Base-by-base conservation (phyloP, 257 asterid genomes). In the Solanum virginianum region DNA sequence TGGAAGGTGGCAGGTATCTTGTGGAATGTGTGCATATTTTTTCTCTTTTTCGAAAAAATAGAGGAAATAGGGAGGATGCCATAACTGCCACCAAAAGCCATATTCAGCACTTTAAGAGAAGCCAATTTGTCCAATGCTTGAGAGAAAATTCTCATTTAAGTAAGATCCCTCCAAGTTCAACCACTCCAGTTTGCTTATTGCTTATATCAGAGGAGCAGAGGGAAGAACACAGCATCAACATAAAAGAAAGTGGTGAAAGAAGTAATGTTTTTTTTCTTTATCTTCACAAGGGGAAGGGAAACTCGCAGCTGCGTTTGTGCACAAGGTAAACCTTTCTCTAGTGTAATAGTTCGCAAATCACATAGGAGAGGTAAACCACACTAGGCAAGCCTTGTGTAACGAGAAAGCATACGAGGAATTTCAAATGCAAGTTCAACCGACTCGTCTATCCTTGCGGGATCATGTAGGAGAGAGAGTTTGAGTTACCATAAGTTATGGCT, bases 61-160 rank as follows among this genome's bases (percentile, higher is more conserved):
- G 62, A 56, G 62, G 17, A 56, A 26, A 63, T 63, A 63, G n/a
- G n/a, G n/a, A n/a, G n/a, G 13, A 45, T 66, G 74, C 74, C 74
- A 29, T 66, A 29, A 29, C 14, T 14, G 45, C n/a, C 74, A 29
- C 74, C 74, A 13, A 15, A 66, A 66, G 45, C 74, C 74, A 66
- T 26, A 66, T 8, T 66, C n/a, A 97, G 97, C 80, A 89, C 96
- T 60, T 57, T 74, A 74, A 74, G 57, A 74, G 81, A 74, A 22
- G 54, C n/a, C n/a, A n/a, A n/a, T n/a, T n/a, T n/a, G n/a, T n/a
- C n/a, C n/a, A 74, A 74, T 74, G 59, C 81, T 74, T 74, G 41
- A 22, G 41, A 47, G 59, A 47, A 74, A 74, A 22, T 74, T 74
- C 39, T 12, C 81, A 74, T 74, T 45, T 13, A 74, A 12, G 47